Percentiles rank a stretch among this genome's conserved stretches.
Conservation (phyloP, 331 rosid genomes). For the Acacia concinna region DNA sequence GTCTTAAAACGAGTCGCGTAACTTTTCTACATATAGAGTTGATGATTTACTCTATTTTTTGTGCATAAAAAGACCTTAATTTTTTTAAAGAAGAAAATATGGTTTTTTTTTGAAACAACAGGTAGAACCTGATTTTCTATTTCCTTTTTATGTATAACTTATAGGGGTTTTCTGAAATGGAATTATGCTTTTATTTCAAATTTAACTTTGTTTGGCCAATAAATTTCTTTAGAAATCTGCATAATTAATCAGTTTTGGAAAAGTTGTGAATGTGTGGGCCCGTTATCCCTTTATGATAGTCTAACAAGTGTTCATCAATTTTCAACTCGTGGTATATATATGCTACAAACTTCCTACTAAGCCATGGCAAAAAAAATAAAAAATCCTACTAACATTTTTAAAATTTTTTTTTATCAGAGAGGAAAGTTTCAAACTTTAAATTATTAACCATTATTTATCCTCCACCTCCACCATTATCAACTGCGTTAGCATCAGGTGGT, state of each 20-base stretch:
- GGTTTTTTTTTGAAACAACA: background rate
- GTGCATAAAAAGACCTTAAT: background rate
- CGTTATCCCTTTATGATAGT: background rate
- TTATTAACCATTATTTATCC: background rate
- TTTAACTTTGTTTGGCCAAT: background rate
- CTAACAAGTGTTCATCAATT: background rate
- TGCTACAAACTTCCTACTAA: background rate
- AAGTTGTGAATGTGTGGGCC: background rate
- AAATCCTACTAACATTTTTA: no score
- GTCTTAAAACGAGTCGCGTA: no score
- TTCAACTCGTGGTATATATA: no score
- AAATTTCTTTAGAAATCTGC: background rate
- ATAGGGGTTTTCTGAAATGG: background rate
- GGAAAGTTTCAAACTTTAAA: background rate
- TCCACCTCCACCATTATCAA: background rate
- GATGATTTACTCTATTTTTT: background rate
- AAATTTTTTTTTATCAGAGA: background rate
- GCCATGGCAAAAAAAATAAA: no score
- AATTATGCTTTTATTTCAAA: background rate
- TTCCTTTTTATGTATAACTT: background rate
- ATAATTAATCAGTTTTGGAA: background rate
- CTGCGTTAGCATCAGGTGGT: background rate
- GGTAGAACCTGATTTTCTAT: conserved; percentile 1
- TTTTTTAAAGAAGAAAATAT: background rate
- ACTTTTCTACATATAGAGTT: no score